Evolutionary conservation across 345 rosid species (phyloP).

Genomic region (Euphorbia peplus): DNA sequence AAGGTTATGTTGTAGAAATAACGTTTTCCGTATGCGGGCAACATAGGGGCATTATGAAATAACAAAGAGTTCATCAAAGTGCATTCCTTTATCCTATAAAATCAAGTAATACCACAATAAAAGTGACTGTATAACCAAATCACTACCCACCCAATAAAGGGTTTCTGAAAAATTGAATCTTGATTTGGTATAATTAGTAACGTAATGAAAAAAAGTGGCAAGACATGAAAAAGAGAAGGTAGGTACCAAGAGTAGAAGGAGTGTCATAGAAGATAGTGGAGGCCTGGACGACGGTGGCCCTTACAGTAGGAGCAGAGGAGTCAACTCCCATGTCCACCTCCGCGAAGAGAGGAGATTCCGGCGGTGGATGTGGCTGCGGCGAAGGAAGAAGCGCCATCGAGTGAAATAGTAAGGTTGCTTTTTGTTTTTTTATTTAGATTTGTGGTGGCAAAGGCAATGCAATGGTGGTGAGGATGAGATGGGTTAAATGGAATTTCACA

Average conservation of each 20-base stretch:
- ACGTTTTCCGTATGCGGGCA: no score
- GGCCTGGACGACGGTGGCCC: slow-evolving; percentile 96
- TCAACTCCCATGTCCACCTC: slow-evolving; percentile 78
- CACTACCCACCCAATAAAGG: no score
- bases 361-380: slow-evolving; percentile 19
- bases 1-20: no score
- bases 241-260: slow-evolving; percentile 74
- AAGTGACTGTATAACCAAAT: neutral
- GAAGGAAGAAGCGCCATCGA: slow-evolving; percentile 59
- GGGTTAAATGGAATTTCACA: neutral
- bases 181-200: no score
- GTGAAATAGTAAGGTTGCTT: no score
- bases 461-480: no score
- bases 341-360: slow-evolving; percentile 47
- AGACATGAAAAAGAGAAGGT: neutral
- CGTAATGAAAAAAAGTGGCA: neutral
- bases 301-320: slow-evolving; percentile 49
- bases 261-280: slow-evolving; percentile 88
- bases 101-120: neutral
- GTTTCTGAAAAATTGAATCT: no score
- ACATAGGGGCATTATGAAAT: no score
- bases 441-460: no score
- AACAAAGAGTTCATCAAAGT: no score
- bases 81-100: no score
- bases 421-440: no score